Evolutionary conservation across 805 yeast species (phyloP).

Genomic region (Nakazawaea peltata): DNA sequence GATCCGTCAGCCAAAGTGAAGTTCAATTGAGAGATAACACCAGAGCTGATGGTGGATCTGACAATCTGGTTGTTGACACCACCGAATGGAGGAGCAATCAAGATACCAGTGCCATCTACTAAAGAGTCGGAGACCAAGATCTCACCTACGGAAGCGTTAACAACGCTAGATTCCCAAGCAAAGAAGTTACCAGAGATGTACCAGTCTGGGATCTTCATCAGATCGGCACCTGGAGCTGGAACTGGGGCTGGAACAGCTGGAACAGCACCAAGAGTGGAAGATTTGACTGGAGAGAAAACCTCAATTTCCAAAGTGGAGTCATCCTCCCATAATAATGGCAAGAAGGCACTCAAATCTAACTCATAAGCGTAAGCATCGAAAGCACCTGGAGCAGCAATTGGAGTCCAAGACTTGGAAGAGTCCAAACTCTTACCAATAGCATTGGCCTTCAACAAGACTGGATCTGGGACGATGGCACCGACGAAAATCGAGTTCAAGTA

Average conservation of each 20-base stretch:
- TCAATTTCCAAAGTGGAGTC: constrained; percentile 17
- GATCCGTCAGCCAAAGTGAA: constrained; percentile 20
- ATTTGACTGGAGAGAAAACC: constrained; percentile 20
- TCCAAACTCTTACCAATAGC: constrained; percentile 11
- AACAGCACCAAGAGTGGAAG: constrained; percentile 13
- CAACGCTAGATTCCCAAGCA: constrained; percentile 17
- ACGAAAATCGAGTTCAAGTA: constrained; percentile 17
- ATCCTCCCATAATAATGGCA: constrained; percentile 22
- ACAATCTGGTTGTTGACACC: constrained; percentile 18
- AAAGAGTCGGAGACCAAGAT: constrained; percentile 12
- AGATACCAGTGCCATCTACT: constrained; percentile 16
- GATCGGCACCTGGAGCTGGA: constrained; percentile 12
- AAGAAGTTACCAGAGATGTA: constrained; percentile 21
- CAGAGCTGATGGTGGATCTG: constrained; percentile 13
- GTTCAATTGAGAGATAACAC: constrained; percentile 17
- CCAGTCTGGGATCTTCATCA: constrained; percentile 16
- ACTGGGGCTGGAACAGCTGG: constrained; percentile 17
- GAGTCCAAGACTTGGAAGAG: constrained; percentile 16
- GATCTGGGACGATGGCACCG: constrained; percentile 21
- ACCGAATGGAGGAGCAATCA: constrained; percentile 18
- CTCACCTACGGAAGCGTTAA: constrained; percentile 15
- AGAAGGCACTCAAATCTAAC: constrained; percentile 19
- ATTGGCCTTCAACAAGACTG: constrained; percentile 22
- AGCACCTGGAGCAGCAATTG: constrained; percentile 21
- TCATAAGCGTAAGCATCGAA: constrained; percentile 22